A percentile compares a stretch with the other conserved stretches of the same genome.
Conservation (phyloP, 2,329 filamentous ascomycete species). For the Lecanicillium sp. region DNA sequence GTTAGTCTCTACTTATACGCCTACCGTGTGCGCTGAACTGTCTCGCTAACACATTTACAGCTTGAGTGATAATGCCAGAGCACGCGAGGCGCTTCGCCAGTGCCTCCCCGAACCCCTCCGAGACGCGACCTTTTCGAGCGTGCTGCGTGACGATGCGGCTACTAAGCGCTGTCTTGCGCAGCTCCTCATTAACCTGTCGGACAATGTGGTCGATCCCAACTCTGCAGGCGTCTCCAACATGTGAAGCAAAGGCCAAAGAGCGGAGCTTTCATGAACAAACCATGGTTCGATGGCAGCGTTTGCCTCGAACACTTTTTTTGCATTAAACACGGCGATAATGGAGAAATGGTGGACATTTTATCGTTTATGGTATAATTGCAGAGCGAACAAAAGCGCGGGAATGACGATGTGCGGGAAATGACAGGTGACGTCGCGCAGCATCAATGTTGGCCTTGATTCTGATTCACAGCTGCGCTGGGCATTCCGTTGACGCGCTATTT, state of each 20-base stretch:
- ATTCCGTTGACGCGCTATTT: too few species aligned
- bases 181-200: constrained; percentile 90
- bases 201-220: constrained; percentile 60
- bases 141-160: constrained; percentile 91
- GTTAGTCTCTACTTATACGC: constrained; percentile 43
- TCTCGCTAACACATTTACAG: constrained; percentile 35
- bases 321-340: too few species aligned
- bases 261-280: background rate
- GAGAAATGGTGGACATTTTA: too few species aligned
- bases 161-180: constrained; percentile 98
- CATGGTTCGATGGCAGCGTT: too few species aligned
- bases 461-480: too few species aligned
- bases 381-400: too few species aligned
- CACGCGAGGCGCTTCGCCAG: constrained; percentile 88
- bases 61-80: constrained; percentile 90
- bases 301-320: too few species aligned
- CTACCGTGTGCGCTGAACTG: too few species aligned
- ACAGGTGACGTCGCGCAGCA: too few species aligned
- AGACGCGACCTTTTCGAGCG: constrained; percentile 93
- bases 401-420: too few species aligned
- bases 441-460: too few species aligned
- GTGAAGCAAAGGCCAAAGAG: constrained; percentile 10
- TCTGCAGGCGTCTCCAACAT: constrained; percentile 26
- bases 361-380: too few species aligned
- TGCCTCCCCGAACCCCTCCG: constrained; percentile 98